Percentiles rank a stretch among this genome's conserved stretches.
Conservation (phyloP, 2,329 filamentous ascomycete species). For the Zasmidium citrigriseum region DNA sequence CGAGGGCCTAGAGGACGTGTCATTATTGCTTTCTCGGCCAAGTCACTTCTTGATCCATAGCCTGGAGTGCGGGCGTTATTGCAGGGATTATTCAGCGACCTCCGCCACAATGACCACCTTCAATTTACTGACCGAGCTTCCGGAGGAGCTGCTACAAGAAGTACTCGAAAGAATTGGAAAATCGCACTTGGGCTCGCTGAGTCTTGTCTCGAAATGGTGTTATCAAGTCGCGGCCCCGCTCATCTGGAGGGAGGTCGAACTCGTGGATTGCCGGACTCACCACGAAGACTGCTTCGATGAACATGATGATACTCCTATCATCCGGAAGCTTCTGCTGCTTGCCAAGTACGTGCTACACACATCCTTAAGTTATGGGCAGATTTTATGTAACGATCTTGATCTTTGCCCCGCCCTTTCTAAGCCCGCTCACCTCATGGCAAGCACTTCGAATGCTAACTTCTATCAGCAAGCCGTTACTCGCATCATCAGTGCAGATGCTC, state of each 20-base stretch:
- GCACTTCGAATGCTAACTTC: background rate
- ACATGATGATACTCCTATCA: slow-evolving; percentile 45
- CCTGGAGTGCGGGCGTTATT: too few relatives aligned
- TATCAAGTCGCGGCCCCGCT: slow-evolving; percentile 39
- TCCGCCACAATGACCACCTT: too few relatives aligned
- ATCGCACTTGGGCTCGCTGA: slow-evolving; percentile 33
- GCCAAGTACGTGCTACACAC: slow-evolving; percentile 42
- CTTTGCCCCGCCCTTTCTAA: too few relatives aligned
- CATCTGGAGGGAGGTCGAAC: slow-evolving; percentile 44
- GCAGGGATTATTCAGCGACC: too few relatives aligned
- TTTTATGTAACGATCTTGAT: too few relatives aligned
- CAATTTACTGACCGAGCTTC: slow-evolving; percentile 35
- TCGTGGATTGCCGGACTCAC: slow-evolving; percentile 41
- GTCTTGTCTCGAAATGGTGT: slow-evolving; percentile 38
- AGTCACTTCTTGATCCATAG: too few relatives aligned
- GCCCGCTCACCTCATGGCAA: too few relatives aligned
- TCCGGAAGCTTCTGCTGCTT: slow-evolving; percentile 45
- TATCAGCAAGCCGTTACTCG: slow-evolving; percentile 39
- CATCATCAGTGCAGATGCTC: slow-evolving; percentile 44
- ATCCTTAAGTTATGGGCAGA: too few relatives aligned
- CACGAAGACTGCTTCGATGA: slow-evolving; percentile 30
- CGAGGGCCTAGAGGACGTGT: too few relatives aligned
- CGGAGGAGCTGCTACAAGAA: slow-evolving; percentile 44
- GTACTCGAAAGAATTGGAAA: slow-evolving; percentile 39
- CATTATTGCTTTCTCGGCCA: too few relatives aligned